A percentile compares a stretch with the other conserved stretches of the same genome.
Conservation (phyloP, 345 rosid genomes). For the Populus tremula region DNA sequence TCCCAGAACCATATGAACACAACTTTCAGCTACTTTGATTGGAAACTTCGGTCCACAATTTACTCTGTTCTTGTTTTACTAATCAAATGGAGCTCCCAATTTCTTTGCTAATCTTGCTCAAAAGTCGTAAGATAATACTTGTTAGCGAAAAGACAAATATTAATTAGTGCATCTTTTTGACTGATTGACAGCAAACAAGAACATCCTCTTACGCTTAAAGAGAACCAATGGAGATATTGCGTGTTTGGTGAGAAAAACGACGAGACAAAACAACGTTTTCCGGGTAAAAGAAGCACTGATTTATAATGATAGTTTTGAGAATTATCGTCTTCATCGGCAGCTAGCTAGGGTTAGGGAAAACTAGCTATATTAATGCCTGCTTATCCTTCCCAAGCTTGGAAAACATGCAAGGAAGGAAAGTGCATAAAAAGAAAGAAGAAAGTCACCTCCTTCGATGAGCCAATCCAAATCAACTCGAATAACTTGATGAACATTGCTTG, state of each 20-base stretch:
- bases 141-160: not conserved
- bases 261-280: not conserved
- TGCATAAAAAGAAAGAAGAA: too few relatives aligned
- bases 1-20: not conserved
- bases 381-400: too few relatives aligned
- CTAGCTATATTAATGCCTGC: too few relatives aligned
- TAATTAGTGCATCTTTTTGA: not conserved
- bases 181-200: not conserved
- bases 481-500: too few relatives aligned
- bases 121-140: not conserved
- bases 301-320: too few relatives aligned
- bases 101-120: not conserved
- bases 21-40: not conserved
- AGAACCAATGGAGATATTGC: not conserved
- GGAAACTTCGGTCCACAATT: not conserved
- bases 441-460: too few relatives aligned
- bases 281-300: not conserved
- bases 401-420: too few relatives aligned
- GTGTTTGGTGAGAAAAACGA: not conserved
- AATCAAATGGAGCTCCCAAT: not conserved
- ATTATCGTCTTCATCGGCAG: too few relatives aligned
- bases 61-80: not conserved
- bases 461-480: too few relatives aligned
- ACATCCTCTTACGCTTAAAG: not conserved
- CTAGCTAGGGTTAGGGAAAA: too few relatives aligned